A percentile compares a stretch with the other conserved stretches of the same genome.
Evolutionary conservation across 2,329 filamentous ascomycete species (phyloP).

Genomic region (Fusarium newnesense): DNA sequence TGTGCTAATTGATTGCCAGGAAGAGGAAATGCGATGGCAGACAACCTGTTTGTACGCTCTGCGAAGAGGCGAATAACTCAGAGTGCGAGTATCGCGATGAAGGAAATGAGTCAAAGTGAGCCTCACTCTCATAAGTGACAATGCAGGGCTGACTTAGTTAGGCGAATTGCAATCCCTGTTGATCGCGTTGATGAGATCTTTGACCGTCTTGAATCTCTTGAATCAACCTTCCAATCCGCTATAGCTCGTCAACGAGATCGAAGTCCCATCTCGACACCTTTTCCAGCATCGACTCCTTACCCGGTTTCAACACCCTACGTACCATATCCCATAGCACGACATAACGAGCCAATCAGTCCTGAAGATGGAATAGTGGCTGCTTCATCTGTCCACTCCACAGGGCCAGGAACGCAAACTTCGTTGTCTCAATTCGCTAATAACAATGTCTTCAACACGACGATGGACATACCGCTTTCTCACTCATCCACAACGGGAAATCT

Average conservation of each 20-base stretch:
- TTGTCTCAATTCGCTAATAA: constrained; percentile 32
- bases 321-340: not conserved
- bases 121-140: rapidly evolving
- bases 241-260: constrained; percentile 20
- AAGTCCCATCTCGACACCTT: constrained; percentile 12
- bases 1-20: not conserved
- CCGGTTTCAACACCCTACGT: not conserved
- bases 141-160: not conserved
- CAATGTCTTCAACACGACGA: constrained; percentile 36
- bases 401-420: constrained; percentile 17
- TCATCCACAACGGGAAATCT: constrained; percentile 32
- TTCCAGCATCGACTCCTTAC: constrained; percentile 13
- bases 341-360: constrained; percentile 17
- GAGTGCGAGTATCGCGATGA: constrained; percentile 37
- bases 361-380: constrained; percentile 9
- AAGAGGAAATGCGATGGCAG: constrained; percentile 37
- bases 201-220: constrained; percentile 26
- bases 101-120: constrained; percentile 3
- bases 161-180: constrained; percentile 3
- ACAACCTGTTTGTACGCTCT: constrained; percentile 33
- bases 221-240: constrained; percentile 21
- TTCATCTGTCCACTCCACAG: constrained; percentile 21
- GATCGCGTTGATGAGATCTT: constrained; percentile 37
- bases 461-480: constrained; percentile 35
- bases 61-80: constrained; percentile 34